Conservation (phyloP, 495 filamentous ascomycete genomes). For the Elaphomyces granulatus region DNA sequence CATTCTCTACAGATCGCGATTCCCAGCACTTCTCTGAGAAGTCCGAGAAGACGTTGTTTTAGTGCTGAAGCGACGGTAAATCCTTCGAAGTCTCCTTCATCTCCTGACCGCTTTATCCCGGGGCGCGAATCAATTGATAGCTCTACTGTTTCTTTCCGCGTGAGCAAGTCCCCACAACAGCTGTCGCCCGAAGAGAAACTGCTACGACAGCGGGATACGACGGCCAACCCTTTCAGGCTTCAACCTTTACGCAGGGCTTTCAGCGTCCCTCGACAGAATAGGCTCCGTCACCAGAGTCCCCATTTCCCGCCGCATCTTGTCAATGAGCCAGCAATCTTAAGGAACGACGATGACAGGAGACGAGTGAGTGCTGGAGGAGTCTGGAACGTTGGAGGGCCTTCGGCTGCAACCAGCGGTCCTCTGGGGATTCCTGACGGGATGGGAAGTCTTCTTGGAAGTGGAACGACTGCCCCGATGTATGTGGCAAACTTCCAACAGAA, state of each 20-base stretch:
- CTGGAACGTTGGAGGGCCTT: conserved; percentile 68
- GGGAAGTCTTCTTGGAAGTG: conserved; percentile 47
- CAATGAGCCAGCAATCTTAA: conserved; percentile 11
- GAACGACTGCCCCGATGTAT: conserved; percentile 63
- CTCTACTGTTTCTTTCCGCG: conserved; percentile 41
- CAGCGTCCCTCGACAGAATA: conserved; percentile 11
- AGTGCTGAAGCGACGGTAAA: conserved; percentile 1
- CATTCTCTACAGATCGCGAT: too few species aligned
- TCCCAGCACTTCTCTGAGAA: background rate
- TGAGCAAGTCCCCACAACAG: conserved; percentile 46
- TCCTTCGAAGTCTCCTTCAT: conserved; percentile 10
- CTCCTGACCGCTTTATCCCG: conserved; percentile 60
- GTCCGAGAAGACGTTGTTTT: conserved; percentile 3
- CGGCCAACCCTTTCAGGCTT: conserved; percentile 53
- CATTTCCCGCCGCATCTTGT: conserved; percentile 25
- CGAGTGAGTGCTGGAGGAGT: conserved; percentile 53
- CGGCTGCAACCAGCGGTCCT: conserved; percentile 30
- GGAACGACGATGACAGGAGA: conserved; percentile 8
- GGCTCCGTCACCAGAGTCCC: conserved; percentile 12
- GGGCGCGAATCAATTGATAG: conserved; percentile 30
- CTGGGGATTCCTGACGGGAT: conserved; percentile 43
- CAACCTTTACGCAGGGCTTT: conserved; percentile 6
- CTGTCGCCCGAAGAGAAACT: conserved; percentile 48
- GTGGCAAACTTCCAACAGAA: conserved; percentile 49
- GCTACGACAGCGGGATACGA: conserved; percentile 39